These are phyloP conservation scores for Tylopilus sp. DNA, from an alignment of 1,284 basidiomycete genomes.

Conservation along the genomic window DNA sequence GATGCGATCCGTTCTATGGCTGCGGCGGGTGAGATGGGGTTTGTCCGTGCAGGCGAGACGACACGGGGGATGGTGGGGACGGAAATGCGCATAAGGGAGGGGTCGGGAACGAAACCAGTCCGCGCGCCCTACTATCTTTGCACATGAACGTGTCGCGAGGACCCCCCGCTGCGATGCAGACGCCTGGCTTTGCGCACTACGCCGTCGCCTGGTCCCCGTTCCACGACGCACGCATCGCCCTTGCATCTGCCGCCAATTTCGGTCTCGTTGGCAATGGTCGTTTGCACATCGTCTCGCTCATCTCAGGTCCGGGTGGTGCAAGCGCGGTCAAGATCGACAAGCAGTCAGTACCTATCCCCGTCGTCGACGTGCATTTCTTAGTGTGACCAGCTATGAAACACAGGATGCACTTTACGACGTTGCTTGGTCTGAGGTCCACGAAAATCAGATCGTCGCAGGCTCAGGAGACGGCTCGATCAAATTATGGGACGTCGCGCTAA, in stretches of 20 bases:
- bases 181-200: slow-evolving; percentile 88
- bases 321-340: slow-evolving; percentile 58
- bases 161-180: slow-evolving; percentile 56
- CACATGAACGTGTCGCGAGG: slow-evolving; percentile 42
- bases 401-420: slow-evolving; percentile 92
- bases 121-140: not conserved
- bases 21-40: slow-evolving; percentile 45
- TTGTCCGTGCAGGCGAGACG: slow-evolving; percentile 43
- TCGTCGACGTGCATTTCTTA: slow-evolving; percentile 21
- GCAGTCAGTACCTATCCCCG: slow-evolving; percentile 45
- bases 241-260: slow-evolving; percentile 92
- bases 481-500: slow-evolving; percentile 87
- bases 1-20: slow-evolving; percentile 63
- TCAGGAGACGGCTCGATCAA: slow-evolving; percentile 91
- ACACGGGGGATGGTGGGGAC: slow-evolving; percentile 72
- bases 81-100: slow-evolving; percentile 69
- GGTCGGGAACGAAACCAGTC: not conserved
- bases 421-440: slow-evolving; percentile 91
- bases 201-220: slow-evolving; percentile 90
- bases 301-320: slow-evolving; percentile 44
- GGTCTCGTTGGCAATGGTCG: slow-evolving; percentile 94
- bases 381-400: slow-evolving; percentile 74
- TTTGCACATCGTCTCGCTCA: slow-evolving; percentile 64
- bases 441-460: slow-evolving; percentile 88
- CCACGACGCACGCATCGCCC: slow-evolving; percentile 74